phyloP scores from a whole-genome alignment of 768 basidiomycete species.

The Favolaschia claudopus region DNA sequence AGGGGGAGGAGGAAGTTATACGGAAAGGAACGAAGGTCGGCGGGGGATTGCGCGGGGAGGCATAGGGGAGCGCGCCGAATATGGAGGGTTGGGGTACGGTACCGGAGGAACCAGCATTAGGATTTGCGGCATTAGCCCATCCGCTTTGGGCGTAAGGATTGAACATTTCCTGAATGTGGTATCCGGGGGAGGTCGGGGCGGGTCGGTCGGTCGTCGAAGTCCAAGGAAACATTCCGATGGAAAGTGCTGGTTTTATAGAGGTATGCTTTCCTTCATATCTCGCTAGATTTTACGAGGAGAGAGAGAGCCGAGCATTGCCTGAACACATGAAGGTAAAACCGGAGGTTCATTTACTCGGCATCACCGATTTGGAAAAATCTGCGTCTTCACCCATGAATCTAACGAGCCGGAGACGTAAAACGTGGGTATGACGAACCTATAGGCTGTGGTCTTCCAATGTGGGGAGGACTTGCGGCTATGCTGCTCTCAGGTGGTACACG shows the following conservation, averaged over 20 bases:
- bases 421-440: no score
- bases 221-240: neutral
- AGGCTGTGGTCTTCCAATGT: no score
- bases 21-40: conserved; percentile 45
- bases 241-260: no score
- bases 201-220: neutral
- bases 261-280: no score
- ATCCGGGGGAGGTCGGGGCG: conserved; percentile 9
- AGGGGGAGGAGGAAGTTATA: conserved; percentile 49
- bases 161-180: conserved; percentile 12
- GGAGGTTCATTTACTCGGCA: no score
- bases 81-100: conserved; percentile 13
- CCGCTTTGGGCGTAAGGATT: conserved; percentile 18
- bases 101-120: conserved; percentile 1
- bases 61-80: conserved; percentile 21
- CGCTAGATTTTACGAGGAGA: no score
- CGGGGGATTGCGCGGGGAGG: neutral
- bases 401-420: no score
- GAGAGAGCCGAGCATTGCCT: no score
- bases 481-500: no score
- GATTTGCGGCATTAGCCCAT: conserved; percentile 11
- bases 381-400: no score
- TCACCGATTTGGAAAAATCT: no score
- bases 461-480: no score
- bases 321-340: neutral